Evolutionary conservation across 306 rosid species (phyloP), one percentile per base, ranked within the genome.

Genomic region (Alnus glutinosa): DNA sequence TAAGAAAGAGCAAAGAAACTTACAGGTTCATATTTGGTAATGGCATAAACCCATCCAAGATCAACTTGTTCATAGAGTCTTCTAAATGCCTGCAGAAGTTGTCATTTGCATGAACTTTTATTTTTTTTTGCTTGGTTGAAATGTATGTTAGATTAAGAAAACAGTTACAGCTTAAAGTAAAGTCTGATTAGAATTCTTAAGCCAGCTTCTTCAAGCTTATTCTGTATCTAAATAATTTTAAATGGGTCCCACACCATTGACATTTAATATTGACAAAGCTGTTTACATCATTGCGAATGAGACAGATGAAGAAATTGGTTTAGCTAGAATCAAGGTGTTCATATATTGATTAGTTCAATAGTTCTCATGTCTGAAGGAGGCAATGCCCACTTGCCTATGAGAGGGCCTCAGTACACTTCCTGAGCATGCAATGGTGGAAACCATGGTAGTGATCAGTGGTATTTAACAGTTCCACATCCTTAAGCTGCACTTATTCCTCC

Each of bases 31-130:
- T 85, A 92, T 88, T 92, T 91, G 62, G 98, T 93, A 47, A 93
- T 75, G 59, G 98, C 96, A 84, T 92, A 95, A 70, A 95, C 89
- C 98, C 94, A 95, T 78, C 98, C 98, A 50, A 95, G 98, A 74
- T 91, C 97, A 73, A 91, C 92, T 66, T 88, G 80, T 81, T 95
- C 98, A 75, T 95, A 95, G 55, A 93, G 84, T 84, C 85, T 91
- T 83, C 98, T 83, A 76, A 95, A 95, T 47, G 96, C 98, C 98
- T 92, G 91, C 79, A 80, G 55, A 74, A 59, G 71, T 61, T 61
- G 23, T 11, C 69, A 48, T 42, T 72, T 74, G 30, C 66, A 50
- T 75, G 54, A 70, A 55, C 12, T 7, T 48, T 79, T 54, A 47
- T 67, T 51, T 59, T 59, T n/a, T 70, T 15, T 28, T 70, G 57